These are phyloP conservation scores for Pterulicium gracile DNA, from an alignment of 1,284 basidiomycete genomes.

Conservation along the genomic window DNA sequence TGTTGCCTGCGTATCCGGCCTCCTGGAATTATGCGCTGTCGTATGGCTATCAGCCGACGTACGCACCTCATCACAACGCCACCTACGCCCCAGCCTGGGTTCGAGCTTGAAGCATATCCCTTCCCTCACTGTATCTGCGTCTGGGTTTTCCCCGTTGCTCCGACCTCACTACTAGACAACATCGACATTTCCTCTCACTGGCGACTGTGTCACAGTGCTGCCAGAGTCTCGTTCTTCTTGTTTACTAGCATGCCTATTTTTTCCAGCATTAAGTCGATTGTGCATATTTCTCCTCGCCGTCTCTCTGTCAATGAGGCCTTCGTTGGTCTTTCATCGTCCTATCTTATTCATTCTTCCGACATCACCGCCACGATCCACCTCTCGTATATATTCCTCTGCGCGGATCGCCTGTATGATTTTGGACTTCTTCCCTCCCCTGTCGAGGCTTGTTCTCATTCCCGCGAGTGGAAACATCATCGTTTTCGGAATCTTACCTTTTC, in stretches of 20 bases:
- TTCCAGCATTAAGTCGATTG: slow-evolving; percentile 2
- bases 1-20: slow-evolving; percentile 29
- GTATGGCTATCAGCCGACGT: slow-evolving; percentile 20
- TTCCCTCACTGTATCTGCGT: slow-evolving; percentile 16
- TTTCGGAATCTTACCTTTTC: slow-evolving; percentile 1
- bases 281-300: slow-evolving; percentile 1
- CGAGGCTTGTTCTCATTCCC: not conserved
- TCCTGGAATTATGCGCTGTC: slow-evolving; percentile 30
- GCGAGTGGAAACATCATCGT: not conserved
- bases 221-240: not conserved
- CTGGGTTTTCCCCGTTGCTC: slow-evolving; percentile 16
- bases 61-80: slow-evolving; percentile 26
- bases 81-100: slow-evolving; percentile 41
- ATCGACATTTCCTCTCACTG: slow-evolving; percentile 5
- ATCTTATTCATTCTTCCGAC: not conserved
- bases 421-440: not conserved
- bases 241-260: slow-evolving; percentile 2
- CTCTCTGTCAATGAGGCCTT: not conserved
- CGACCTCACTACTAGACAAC: slow-evolving; percentile 12
- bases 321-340: not conserved
- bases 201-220: not conserved
- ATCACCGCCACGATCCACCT: not conserved
- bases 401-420: not conserved
- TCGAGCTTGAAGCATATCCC: slow-evolving; percentile 26
- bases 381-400: not conserved